phyloP scores from a whole-genome alignment of 257 asterid genomes.

The Solanum tacnaense region DNA sequence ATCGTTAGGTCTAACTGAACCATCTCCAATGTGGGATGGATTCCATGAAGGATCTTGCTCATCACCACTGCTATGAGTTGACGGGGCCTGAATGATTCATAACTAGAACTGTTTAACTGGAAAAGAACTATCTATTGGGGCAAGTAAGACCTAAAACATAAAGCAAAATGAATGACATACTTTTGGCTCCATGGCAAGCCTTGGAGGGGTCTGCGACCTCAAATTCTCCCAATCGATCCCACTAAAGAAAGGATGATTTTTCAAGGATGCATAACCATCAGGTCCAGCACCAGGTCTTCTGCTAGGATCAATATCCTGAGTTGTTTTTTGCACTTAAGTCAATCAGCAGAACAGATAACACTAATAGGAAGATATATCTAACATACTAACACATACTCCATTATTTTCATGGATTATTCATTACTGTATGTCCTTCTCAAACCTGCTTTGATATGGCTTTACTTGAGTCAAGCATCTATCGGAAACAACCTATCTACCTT shows the following conservation, averaged over 20 bases:
- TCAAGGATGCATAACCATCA: slow-evolving; percentile 69
- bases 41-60: slow-evolving; percentile 80
- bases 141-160: background rate
- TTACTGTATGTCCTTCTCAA: background rate
- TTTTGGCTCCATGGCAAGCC: slow-evolving; percentile 57
- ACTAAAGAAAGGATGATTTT: slow-evolving; percentile 69
- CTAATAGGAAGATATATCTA: background rate
- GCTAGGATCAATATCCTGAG: slow-evolving; percentile 85
- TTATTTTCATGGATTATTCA: background rate
- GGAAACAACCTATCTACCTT: background rate
- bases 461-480: background rate
- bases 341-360: background rate
- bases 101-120: slow-evolving; percentile 17
- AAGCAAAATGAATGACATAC: slow-evolving; percentile 25
- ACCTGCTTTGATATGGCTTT: background rate
- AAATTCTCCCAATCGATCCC: slow-evolving; percentile 72
- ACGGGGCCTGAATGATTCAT: background rate
- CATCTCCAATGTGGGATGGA: slow-evolving; percentile 67
- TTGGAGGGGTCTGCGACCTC: slow-evolving; percentile 68
- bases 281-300: slow-evolving; percentile 88
- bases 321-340: slow-evolving; percentile 1
- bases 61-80: slow-evolving; percentile 21
- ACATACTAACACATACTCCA: background rate
- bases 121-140: background rate
- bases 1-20: slow-evolving; percentile 40